Percentiles rank a stretch among this genome's conserved stretches.
These are phyloP conservation scores for Benincasa hispida DNA, from an alignment of 306 rosid species.

Conservation along the genomic window DNA sequence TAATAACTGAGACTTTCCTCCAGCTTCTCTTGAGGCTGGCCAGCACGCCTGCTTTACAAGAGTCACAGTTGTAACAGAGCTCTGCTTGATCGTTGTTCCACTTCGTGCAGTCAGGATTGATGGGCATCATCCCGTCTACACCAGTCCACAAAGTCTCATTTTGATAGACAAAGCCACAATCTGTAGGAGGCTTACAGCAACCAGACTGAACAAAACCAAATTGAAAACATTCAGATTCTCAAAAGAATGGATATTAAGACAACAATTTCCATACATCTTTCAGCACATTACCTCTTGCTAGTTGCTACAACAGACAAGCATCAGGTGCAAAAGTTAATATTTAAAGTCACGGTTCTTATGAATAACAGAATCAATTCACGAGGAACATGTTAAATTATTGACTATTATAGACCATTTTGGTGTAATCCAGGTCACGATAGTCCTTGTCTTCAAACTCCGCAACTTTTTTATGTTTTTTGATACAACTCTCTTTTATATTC, in stretches of 20 bases:
- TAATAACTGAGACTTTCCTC: slow-evolving; percentile 87
- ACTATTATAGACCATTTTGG: neutral
- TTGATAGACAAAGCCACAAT: slow-evolving; percentile 38
- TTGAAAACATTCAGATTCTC: neutral
- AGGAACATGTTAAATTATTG: neutral
- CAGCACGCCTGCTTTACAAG: slow-evolving; percentile 84
- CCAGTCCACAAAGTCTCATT: slow-evolving; percentile 57
- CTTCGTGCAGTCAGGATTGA: slow-evolving; percentile 32
- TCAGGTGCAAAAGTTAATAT: neutral
- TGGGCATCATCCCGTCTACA: slow-evolving; percentile 17
- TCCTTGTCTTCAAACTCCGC: neutral
- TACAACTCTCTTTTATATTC: neutral
- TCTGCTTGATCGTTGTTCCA: slow-evolving; percentile 64
- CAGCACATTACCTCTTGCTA: neutral
- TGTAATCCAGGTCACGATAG: neutral
- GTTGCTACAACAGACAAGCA: neutral
- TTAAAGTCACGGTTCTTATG: neutral
- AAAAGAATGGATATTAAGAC: neutral
- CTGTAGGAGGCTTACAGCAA: slow-evolving; percentile 90
- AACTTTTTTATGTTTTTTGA: too few relatives aligned
- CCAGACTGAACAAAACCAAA: slow-evolving; percentile 49
- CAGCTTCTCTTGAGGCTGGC: slow-evolving; percentile 78
- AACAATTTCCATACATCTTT: neutral
- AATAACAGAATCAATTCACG: neutral
- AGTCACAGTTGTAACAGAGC: slow-evolving; percentile 61